phyloP scores from a whole-genome alignment of 495 filamentous ascomycete genomes.

The Astrothelium macrocarpum region DNA sequence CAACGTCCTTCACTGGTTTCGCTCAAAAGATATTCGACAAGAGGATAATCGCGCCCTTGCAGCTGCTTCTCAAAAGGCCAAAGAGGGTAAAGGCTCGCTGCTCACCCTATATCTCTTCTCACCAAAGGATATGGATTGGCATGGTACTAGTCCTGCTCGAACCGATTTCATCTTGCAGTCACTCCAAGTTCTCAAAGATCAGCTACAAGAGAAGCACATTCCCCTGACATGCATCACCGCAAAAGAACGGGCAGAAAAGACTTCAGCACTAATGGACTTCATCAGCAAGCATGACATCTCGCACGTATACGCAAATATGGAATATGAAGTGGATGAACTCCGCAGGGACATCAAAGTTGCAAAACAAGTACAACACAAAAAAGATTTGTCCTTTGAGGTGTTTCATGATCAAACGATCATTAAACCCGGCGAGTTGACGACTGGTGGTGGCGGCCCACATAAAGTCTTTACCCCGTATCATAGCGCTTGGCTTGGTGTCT shows the following conservation, averaged over 20 bases:
- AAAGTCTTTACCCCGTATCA: slow-evolving; percentile 40
- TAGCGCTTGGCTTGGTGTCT: slow-evolving; percentile 29
- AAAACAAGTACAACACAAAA: slow-evolving; percentile 20
- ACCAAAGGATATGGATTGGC: slow-evolving; percentile 34
- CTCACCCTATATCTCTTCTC: slow-evolving; percentile 33
- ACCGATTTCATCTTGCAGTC: slow-evolving; percentile 36
- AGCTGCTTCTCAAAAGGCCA: slow-evolving; percentile 30
- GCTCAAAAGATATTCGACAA: slow-evolving; percentile 34
- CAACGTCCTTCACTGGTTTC: slow-evolving; percentile 36
- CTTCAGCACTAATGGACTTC: slow-evolving; percentile 31
- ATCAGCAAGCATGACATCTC: slow-evolving; percentile 30
- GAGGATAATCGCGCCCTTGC: slow-evolving; percentile 37
- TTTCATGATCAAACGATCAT: slow-evolving; percentile 37
- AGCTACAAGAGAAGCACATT: slow-evolving; percentile 33
- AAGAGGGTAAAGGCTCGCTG: slow-evolving; percentile 20
- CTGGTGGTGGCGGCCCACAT: slow-evolving; percentile 29
- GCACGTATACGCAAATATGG: slow-evolving; percentile 46
- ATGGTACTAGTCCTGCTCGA: slow-evolving; percentile 35
- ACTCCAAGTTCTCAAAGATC: slow-evolving; percentile 32
- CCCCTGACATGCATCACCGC: slow-evolving; percentile 31
- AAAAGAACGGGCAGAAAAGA: slow-evolving; percentile 29
- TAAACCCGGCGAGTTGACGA: slow-evolving; percentile 31
- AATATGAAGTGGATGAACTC: slow-evolving; percentile 54
- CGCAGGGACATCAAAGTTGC: slow-evolving; percentile 36
- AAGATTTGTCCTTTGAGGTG: slow-evolving; percentile 19